phyloP scores from a whole-genome alignment of 2,329 filamentous ascomycete genomes.

The Exophiala xenobiotica region DNA sequence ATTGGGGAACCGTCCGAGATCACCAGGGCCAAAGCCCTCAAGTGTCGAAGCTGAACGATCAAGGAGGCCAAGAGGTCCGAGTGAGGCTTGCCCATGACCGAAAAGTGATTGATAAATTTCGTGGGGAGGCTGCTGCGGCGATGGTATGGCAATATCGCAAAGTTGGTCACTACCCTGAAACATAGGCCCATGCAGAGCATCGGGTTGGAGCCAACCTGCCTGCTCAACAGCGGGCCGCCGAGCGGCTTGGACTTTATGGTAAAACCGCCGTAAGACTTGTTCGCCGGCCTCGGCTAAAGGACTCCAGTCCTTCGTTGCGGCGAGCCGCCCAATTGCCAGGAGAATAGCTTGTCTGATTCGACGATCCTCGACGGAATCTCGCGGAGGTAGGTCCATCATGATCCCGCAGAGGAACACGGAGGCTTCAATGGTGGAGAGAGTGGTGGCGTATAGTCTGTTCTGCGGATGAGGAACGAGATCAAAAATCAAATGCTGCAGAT shows the following conservation, averaged over 20 bases:
- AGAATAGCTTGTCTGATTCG: conserved; percentile 3
- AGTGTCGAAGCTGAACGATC: no score
- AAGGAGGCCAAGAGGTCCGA: background rate
- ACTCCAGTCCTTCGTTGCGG: background rate
- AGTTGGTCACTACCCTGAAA: background rate
- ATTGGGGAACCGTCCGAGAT: no score
- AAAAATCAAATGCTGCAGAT: conserved; percentile 8
- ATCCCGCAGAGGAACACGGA: conserved; percentile 8
- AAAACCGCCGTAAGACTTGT: conserved; percentile 4
- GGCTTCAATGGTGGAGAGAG: conserved; percentile 9
- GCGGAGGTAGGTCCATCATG: background rate
- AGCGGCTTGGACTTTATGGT: conserved; percentile 1
- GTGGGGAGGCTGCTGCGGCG: background rate
- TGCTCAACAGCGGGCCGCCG: background rate
- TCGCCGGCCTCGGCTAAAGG: conserved; percentile 3
- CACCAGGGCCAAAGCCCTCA: no score
- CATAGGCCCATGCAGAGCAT: background rate
- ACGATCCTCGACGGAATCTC: background rate
- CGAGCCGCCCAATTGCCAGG: background rate
- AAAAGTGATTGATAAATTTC: background rate
- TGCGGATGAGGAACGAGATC: conserved; percentile 1
- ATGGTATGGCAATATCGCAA: background rate
- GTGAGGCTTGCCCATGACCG: background rate
- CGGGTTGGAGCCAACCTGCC: background rate
- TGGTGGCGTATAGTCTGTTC: background rate